These are phyloP conservation scores for Nelumbo lutea DNA, from an alignment of 164 flowering plant genomes.

Conservation along the genomic window DNA sequence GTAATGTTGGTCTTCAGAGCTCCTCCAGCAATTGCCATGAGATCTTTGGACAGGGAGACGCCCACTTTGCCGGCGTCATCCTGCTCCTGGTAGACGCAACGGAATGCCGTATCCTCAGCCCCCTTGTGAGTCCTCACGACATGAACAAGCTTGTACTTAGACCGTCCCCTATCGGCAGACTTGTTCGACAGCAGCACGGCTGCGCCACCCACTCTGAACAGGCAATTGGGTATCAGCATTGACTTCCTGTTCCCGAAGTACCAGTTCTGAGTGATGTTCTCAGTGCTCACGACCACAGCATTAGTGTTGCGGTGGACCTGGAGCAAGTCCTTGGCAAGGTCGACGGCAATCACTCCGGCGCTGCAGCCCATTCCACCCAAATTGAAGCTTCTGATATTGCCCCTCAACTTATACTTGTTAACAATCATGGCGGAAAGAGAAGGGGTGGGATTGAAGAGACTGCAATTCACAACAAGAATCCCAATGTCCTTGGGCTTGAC, in stretches of 20 bases:
- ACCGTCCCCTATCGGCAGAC: slow-evolving; percentile 6
- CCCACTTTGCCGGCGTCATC: slow-evolving; percentile 9
- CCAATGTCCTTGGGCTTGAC: slow-evolving; percentile 1
- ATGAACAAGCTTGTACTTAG: slow-evolving; percentile 16
- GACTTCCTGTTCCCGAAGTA: background rate
- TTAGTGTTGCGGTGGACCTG: background rate
- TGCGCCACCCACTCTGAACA: slow-evolving; percentile 15
- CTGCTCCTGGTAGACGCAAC: slow-evolving; percentile 16
- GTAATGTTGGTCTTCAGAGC: slow-evolving; percentile 15
- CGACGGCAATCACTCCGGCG: background rate
- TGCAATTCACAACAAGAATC: background rate
- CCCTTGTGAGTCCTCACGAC: slow-evolving; percentile 23
- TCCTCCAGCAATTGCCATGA: slow-evolving; percentile 13
- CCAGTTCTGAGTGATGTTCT: background rate
- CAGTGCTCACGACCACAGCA: background rate
- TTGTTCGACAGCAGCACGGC: slow-evolving; percentile 25
- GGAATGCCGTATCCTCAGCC: slow-evolving; percentile 15
- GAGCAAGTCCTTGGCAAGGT: background rate
- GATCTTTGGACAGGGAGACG: slow-evolving; percentile 16
- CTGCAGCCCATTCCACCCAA: background rate
- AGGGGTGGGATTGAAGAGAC: background rate
- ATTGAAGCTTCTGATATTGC: background rate
- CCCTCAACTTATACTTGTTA: background rate
- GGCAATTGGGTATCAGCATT: background rate
- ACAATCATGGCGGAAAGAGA: background rate